Base-by-base conservation (phyloP, 257 asterid species). In the Solanum corneliomulleri region DNA sequence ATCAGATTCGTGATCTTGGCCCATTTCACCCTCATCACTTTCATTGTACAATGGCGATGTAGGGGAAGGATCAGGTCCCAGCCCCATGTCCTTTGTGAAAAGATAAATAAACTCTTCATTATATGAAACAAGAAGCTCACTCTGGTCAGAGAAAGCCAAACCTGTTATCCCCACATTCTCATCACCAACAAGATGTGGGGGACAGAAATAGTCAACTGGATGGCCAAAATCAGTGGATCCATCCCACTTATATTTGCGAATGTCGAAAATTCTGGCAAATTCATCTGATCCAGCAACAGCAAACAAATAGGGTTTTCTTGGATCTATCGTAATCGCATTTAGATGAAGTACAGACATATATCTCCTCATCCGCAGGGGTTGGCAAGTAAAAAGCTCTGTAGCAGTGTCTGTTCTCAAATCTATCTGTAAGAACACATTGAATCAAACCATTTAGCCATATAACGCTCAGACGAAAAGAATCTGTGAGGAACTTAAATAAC, bases 71-170 rank as follows among this genome's bases (percentile, higher is more conserved):
- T 91, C 86, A 82, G 98, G 95, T 76, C 97, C 97, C 85, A 90
- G 83, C 27, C 98, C 98, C 89, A 89, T 90, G 84, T 93, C 97
- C 93, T 90, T 93, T 2, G 97, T 88, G 88, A 97, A 97, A 49
- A 97, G 94, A 89, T 95, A 97, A 88, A 97, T 97, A 25, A 88
- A 89, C 87, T 97, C 99, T 37, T 94, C 93, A 88, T 74, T 90
- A 89, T 95, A 97, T 41, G 99, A 95, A 69, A 94, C 96, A 80
- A 97, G 98, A 87, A 97, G 98, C 91, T 97, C 99, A 85, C 96
- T 94, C 90, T 94, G 94, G 82, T 93, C 96, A 31, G 99, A 97
- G 91, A 94, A 97, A 87, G 99, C 92, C 95, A 97, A 91, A 86
- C 99, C 99, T 20, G 99, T 94, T 89, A 97, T 94, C 37, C 94